Conservation (phyloP, 148 eudicot species). For the Heliosperma pusillum region DNA sequence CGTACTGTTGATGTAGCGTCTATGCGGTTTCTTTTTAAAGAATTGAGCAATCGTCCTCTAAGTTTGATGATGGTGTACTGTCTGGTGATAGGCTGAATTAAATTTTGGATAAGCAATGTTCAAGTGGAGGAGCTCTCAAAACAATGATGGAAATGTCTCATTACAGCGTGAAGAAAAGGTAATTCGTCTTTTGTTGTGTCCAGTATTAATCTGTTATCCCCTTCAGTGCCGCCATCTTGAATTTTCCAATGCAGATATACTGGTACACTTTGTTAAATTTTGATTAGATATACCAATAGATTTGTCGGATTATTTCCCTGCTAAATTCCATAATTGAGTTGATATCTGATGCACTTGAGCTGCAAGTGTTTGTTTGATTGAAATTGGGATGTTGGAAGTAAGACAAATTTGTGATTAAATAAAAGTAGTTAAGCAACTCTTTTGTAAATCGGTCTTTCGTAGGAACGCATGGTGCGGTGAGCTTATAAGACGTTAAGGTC, state of each 20-base stretch:
- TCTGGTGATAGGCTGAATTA: constrained; percentile 10
- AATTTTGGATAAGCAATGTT: constrained; percentile 33
- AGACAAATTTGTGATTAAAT: neutral
- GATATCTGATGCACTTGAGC: neutral
- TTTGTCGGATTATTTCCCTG: neutral
- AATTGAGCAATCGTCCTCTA: neutral
- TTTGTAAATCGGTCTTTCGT: neutral
- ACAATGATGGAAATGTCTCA: constrained; percentile 38
- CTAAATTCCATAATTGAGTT: neutral
- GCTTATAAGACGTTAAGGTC: neutral
- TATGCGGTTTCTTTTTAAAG: too few relatives aligned
- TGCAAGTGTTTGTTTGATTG: neutral
- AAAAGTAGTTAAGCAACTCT: neutral
- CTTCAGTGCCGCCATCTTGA: neutral
- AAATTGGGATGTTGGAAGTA: neutral
- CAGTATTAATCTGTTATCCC: neutral
- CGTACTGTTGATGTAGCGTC: too few relatives aligned
- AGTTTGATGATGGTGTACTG: neutral
- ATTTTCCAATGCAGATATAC: neutral
- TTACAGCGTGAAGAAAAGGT: constrained; percentile 56
- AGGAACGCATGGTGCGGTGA: too few relatives aligned
- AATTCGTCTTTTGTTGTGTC: constrained; percentile 6
- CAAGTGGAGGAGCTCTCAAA: constrained; percentile 43
- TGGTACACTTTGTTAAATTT: neutral
- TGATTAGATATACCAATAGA: neutral